Conservation (phyloP, 441 rosid species). For the Euphorbia neoarborescens region DNA sequence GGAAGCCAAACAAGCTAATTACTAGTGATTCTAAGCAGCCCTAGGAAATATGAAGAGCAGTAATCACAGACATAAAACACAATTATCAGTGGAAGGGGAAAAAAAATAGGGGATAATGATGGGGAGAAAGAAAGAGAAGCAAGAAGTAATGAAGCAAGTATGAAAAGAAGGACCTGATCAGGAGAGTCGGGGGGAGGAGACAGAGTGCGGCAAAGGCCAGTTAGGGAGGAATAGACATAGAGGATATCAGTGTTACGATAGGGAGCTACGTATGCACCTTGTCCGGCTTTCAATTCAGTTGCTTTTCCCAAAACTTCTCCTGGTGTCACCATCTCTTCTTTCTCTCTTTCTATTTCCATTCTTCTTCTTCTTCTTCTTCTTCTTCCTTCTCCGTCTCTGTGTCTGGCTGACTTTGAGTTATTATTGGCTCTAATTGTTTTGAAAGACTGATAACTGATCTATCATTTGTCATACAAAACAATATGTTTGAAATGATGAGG, state of each 20-base stretch:
- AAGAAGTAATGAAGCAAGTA: background rate
- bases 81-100: background rate
- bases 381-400: background rate
- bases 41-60: background rate
- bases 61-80: background rate
- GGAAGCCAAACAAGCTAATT: too few species aligned
- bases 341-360: background rate
- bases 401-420: too few species aligned
- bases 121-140: background rate
- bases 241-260: slow-evolving; percentile 32
- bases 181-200: slow-evolving; percentile 47
- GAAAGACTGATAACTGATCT: too few species aligned
- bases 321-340: slow-evolving; percentile 59
- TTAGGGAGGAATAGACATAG: slow-evolving; percentile 65
- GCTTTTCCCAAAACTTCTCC: slow-evolving; percentile 64
- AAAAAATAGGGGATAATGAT: too few species aligned
- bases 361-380: slow-evolving; percentile 16
- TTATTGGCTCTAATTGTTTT: too few species aligned
- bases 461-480: too few species aligned
- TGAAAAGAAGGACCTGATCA: slow-evolving; percentile 44
- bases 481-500: too few species aligned
- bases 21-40: background rate
- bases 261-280: slow-evolving; percentile 57
- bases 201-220: slow-evolving; percentile 47
- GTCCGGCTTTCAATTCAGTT: slow-evolving; percentile 56